Evolutionary conservation across 2,329 filamentous ascomycete genomes (phyloP), one percentile per base, ranked within the genome.

Genomic region (Karstenula rhodostoma): DNA sequence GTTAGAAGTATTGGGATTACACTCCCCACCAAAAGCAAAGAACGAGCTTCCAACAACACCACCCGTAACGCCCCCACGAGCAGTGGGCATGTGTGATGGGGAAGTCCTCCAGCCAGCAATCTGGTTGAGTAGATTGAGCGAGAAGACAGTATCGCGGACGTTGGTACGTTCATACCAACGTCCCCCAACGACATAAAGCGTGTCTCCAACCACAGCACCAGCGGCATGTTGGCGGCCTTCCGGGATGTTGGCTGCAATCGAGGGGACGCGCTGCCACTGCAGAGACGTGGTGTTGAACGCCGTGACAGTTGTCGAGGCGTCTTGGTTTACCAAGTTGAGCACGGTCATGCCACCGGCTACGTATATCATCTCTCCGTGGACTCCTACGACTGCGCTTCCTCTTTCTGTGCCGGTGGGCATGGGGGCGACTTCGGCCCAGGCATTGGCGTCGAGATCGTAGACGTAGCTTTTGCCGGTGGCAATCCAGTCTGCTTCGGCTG

Each of bases 21-120:
- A 29, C 44, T 65, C 62, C n/a, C 62, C 62, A 37, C 57, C 62
- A 57, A 65, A 63, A 5, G 48, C 40, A 52, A 53, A 61, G 19
- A 65, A 61, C 54, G 44, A 43, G 4, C 48, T 42, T 10, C 55
- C 60, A 6, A 63, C 27, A n/a, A 27, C 46, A 10, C 33, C 44
- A 2, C 50, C 54, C 2, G 48, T 46, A 13, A 58, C 10, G 2
- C 60, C 57, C n/a, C 57, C 60, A 5, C 62, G 43, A 12, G 60
- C 48, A 23, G 55, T 63, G 5, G 57, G 60, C 62, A 65, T 63
- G 12, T 32, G 58, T 1, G 22, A 35, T 8, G 12, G 17, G 29
- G 37, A 50, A 9, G 37, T 51, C n/a, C 32, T 35, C 51, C 51
- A 51, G 9, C 47, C 48, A 29, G 25, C 50, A 22, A 33, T 44